Evolutionary conservation across 139 green algal genomes (phyloP).

Genomic region (Chlorella ohadii): DNA sequence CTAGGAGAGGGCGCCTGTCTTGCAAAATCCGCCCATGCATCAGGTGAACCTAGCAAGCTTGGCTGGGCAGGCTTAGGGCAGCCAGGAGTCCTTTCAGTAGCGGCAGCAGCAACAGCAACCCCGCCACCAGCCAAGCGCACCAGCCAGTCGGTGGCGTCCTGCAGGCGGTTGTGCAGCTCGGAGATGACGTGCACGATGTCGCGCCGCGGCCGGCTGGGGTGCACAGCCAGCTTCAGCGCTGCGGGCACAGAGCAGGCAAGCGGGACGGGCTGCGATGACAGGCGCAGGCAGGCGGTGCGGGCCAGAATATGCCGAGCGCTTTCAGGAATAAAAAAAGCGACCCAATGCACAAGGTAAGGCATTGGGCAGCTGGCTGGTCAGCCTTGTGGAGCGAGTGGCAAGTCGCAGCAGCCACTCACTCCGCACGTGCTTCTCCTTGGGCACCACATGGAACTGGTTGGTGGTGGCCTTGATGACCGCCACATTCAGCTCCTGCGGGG

Average conservation of each 20-base stretch:
- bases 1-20: too few species aligned
- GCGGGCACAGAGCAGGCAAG: background rate
- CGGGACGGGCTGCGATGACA: background rate
- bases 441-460: conserved; percentile 80
- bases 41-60: too few species aligned
- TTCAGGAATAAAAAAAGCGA: background rate
- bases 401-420: conserved; percentile 37
- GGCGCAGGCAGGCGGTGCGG: background rate
- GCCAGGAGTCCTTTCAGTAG: background rate
- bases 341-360: too few species aligned
- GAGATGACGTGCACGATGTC: conserved; percentile 51
- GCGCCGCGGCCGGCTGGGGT: background rate
- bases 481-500: conserved; percentile 80
- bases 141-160: conserved; percentile 59
- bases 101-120: background rate
- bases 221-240: conserved; percentile 49
- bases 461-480: conserved; percentile 96
- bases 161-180: conserved; percentile 55
- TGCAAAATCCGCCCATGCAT: too few species aligned
- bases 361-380: background rate
- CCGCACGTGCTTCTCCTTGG: conserved; percentile 97
- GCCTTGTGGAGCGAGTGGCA: background rate
- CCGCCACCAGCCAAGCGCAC: conserved; percentile 18
- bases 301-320: too few species aligned
- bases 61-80: background rate